Evolutionary conservation across 495 filamentous ascomycete species (phyloP).

Genomic region (Penicillium mononematosum): DNA sequence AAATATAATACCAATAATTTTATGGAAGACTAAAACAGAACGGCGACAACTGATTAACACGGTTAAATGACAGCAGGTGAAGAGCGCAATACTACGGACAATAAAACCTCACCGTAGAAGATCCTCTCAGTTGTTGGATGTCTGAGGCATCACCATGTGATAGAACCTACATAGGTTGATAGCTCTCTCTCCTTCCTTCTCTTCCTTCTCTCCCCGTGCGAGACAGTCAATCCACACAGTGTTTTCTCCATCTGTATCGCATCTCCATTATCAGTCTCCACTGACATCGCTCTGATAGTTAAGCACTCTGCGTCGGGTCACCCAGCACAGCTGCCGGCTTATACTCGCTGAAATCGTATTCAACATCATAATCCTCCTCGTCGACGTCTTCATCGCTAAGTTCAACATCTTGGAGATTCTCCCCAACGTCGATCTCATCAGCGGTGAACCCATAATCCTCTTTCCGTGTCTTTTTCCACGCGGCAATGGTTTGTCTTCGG

Average conservation of each 20-base stretch:
- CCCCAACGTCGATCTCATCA: slow-evolving; percentile 22
- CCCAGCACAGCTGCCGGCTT: slow-evolving; percentile 20
- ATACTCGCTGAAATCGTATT: slow-evolving; percentile 29
- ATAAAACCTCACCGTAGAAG: slow-evolving; percentile 3
- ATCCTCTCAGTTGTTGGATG: background rate
- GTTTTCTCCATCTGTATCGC: too few species aligned
- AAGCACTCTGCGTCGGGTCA: slow-evolving; percentile 22
- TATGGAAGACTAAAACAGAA: background rate
- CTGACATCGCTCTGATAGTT: background rate
- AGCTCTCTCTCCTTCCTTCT: too few species aligned
- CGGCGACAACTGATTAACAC: background rate
- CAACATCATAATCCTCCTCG: slow-evolving; percentile 27
- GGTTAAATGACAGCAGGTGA: background rate
- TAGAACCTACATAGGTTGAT: too few species aligned
- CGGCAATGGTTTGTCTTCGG: slow-evolving; percentile 23
- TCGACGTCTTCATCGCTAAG: slow-evolving; percentile 24
- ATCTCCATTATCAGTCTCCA: too few species aligned
- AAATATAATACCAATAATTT: background rate
- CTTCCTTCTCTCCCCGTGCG: too few species aligned
- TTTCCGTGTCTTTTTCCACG: slow-evolving; percentile 26
- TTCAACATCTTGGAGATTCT: slow-evolving; percentile 26
- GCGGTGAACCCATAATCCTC: slow-evolving; percentile 28
- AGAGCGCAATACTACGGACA: background rate
- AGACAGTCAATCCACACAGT: too few species aligned
- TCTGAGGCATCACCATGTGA: too few species aligned